These are phyloP conservation scores for Cupressus sempervirens DNA, from an alignment of 75 land plant species.

Conservation along the genomic window DNA sequence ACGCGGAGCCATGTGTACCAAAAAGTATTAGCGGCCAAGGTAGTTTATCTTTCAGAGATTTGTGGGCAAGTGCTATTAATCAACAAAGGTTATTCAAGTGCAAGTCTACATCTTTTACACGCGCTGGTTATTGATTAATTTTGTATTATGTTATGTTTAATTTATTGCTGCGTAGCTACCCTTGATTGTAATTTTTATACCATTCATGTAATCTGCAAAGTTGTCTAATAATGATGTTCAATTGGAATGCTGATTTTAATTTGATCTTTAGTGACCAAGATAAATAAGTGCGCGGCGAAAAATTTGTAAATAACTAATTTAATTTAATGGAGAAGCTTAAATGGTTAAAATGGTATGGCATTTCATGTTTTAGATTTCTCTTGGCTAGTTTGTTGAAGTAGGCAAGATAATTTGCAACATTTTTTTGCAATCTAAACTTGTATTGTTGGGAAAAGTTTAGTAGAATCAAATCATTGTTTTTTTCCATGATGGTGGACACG, in stretches of 20 bases:
- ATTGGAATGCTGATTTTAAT: background rate
- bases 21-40: background rate
- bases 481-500: too few species aligned
- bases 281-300: background rate
- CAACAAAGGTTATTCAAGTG: conserved; percentile 31
- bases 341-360: too few species aligned
- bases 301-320: too few species aligned
- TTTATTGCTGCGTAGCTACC: background rate
- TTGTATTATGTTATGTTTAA: background rate
- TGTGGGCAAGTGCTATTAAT: conserved; percentile 11
- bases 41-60: conserved; percentile 6
- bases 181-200: background rate
- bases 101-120: conserved; percentile 43
- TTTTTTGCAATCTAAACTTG: too few species aligned
- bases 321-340: background rate
- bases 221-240: background rate
- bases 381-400: too few species aligned
- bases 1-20: background rate
- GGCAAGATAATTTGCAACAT: too few species aligned
- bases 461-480: too few species aligned
- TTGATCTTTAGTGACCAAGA: background rate
- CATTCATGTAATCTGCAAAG: background rate
- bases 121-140: conserved; percentile 26
- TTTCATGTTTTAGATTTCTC: too few species aligned
- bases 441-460: too few species aligned